Base-by-base conservation (phyloP, 805 yeast genomes). In the Myxozyma mucilagina region DNA sequence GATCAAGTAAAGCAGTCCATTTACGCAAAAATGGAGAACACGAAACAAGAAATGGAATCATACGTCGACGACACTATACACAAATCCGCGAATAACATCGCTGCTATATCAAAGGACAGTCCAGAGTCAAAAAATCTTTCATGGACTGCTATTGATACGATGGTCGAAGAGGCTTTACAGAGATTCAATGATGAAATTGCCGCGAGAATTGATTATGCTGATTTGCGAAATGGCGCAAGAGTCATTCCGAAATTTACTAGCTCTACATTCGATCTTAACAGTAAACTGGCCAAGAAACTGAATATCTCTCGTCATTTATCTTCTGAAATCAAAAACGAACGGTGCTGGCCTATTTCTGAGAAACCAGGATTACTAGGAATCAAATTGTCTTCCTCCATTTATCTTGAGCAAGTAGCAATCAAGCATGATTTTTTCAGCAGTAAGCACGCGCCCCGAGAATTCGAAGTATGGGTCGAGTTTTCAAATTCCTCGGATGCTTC, bases 281-380 rank as follows among this genome's bases (percentile, higher is more conserved):
- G 35, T 35, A 10, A 18, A 4, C 4, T 7, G n/a, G 47, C 18
- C 14, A 39, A 52, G n/a, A 34, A 34, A 6, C 11, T 53, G 35
- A 31, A 16, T 10, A n/a, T 16, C 9, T 32, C 13, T 34, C 62
- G 58, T 18, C 71, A 70, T 10, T 64, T 72, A 11, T 41, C 48
- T 10, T 48, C 63, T 0, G 68, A 66, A 9, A 45, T 61, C 8
- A 57, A 66, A n/a, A 56, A 62, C 5, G 75, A 73, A 1, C 59
- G 59, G 32, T 73, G 76, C 64, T 73, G 76, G 76, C 72, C 75
- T 20, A 70, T 73, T 53, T 56, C 64, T 7, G 76, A 76, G 1
- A 45, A 57, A 9, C 31, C 52, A 9, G 76, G 76, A 13, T 56
- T 42, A 3, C 60, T 73, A 24, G 75, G 70, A 0, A 60, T 73